Conservation (phyloP, 371 early-diverging fungal species). For the Smittium culicis region DNA sequence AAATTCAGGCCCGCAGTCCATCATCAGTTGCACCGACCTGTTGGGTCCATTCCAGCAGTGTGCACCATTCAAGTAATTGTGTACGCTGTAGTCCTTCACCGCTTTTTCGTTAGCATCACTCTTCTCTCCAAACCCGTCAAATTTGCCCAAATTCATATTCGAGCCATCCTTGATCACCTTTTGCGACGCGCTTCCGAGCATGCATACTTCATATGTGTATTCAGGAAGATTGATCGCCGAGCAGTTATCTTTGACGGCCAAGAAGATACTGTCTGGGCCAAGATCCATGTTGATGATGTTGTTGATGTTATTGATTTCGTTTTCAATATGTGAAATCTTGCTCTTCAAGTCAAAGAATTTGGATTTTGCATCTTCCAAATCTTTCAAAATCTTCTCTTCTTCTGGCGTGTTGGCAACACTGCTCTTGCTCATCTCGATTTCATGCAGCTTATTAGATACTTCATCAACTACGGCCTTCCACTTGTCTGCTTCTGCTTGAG, state of each 20-base stretch:
- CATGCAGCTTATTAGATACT: not conserved
- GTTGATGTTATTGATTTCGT: slow-evolving; percentile 28
- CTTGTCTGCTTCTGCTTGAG: not conserved
- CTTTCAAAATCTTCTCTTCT: slow-evolving; percentile 17
- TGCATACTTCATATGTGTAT: slow-evolving; percentile 73
- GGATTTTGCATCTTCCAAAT: slow-evolving; percentile 27
- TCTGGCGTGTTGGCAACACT: not conserved
- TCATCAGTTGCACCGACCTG: slow-evolving; percentile 43
- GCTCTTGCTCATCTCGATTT: not conserved
- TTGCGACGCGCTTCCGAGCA: slow-evolving; percentile 61
- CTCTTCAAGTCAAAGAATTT: slow-evolving; percentile 28
- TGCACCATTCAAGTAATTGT: slow-evolving; percentile 52
- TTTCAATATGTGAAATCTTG: slow-evolving; percentile 25
- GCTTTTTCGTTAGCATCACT: not conserved
- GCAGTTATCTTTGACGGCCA: slow-evolving; percentile 51
- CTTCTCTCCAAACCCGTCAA: slow-evolving; percentile 13
- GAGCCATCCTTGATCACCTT: slow-evolving; percentile 41
- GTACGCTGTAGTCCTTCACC: slow-evolving; percentile 24
- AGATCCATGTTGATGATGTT: slow-evolving; percentile 41
- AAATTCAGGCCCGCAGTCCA: slow-evolving; percentile 57
- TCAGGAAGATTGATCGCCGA: slow-evolving; percentile 52
- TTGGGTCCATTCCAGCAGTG: slow-evolving; percentile 91
- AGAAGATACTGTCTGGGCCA: slow-evolving; percentile 44
- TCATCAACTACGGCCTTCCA: not conserved
- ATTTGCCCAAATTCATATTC: slow-evolving; percentile 56